Percentiles rank a stretch among this genome's conserved stretches.
Evolutionary conservation across 208 protist genomes (phyloP).

Genomic region (Acanthamoeba polyphaga): DNA sequence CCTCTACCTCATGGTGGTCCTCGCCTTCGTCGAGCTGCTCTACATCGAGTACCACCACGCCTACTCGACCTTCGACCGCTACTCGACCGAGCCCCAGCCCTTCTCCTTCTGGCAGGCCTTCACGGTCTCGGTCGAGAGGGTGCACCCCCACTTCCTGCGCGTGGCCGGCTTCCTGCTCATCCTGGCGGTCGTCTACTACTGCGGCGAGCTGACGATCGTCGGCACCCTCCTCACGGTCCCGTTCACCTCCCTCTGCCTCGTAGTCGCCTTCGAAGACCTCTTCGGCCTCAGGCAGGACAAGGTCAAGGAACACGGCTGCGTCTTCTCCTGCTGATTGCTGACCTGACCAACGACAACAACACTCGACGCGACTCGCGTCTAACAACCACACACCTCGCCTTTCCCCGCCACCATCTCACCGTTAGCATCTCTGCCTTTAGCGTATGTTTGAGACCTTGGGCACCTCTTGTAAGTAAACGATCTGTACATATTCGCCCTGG

Average conservation of each 20-base stretch:
- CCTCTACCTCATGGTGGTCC: conserved; percentile 39
- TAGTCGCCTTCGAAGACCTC: conserved; percentile 59
- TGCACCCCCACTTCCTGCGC: conserved; percentile 58
- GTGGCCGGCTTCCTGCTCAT: conserved; percentile 50
- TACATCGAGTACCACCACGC: conserved; percentile 61
- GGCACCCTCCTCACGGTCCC: conserved; percentile 46
- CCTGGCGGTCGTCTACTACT: conserved; percentile 1
- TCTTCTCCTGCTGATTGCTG: conserved; percentile 21
- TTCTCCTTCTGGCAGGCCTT: conserved; percentile 67
- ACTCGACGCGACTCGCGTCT: no score
- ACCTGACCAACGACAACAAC: no score
- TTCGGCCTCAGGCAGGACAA: conserved; percentile 46
- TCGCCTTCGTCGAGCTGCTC: conserved; percentile 42
- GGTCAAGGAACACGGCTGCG: conserved; percentile 24
- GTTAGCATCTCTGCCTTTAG: no score
- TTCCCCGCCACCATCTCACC: no score
- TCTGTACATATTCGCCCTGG: no score
- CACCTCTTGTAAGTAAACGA: no score
- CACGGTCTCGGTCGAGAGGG: conserved; percentile 34
- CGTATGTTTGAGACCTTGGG: no score
- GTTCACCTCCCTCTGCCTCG: conserved; percentile 43
- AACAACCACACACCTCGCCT: no score
- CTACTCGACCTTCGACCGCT: conserved; percentile 30
- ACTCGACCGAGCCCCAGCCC: conserved; percentile 35
- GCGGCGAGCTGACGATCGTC: conserved; percentile 1